Evolutionary conservation across 495 filamentous ascomycete genomes (phyloP), one percentile per base, ranked within the genome.

Genomic region (Jackrogersella minutella): DNA sequence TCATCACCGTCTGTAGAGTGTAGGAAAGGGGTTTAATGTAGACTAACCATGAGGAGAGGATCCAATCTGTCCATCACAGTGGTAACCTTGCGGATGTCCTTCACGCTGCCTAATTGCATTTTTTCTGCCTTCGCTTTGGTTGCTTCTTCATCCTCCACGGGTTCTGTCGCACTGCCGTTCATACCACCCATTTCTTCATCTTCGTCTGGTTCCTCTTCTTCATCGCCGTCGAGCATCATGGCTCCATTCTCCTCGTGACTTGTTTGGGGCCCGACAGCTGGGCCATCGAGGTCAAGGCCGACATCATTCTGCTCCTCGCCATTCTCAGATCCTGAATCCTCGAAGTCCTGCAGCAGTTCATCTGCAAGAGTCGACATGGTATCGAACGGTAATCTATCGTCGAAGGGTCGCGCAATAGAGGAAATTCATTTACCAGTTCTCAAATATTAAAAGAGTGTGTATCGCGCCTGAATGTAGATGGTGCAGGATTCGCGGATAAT

Each of bases 271-370:
- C 75, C 43, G 72, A 74, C 47, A 14, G 46, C 60, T 10, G 64
- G 46, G 10, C 66, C 61, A 3, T 66, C 70, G 30, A 73, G 58
- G 17, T 67, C 67, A 40, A 84, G 73, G 30, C 76, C 77, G 31
- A 78, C 78, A 24, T 82, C 81, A 55, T 82, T 78, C 36, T 83
- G 78, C 5, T 85, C 81, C 3, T 81, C 84, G 46, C 86, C 86
- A 34, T 78, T 80, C 57, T 88, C 85, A 47, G 85, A 86, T 33
- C 87, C 84, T 1, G 87, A 87, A 62, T 88, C 91, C 63, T 93
- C 94, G 66, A 98, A 97, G 76, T 98, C 96, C 64, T 93, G 90
- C 44, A 96, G 85, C 17, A 95, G 81, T 70, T 95, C 91, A 62
- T 93, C 91, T 43, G 88, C 91, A 55, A 93, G 80, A 24, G 90